Evolutionary conservation across 495 filamentous ascomycete species (phyloP), one percentile per base, ranked within the genome.

Genomic region (Viridothelium virens): DNA sequence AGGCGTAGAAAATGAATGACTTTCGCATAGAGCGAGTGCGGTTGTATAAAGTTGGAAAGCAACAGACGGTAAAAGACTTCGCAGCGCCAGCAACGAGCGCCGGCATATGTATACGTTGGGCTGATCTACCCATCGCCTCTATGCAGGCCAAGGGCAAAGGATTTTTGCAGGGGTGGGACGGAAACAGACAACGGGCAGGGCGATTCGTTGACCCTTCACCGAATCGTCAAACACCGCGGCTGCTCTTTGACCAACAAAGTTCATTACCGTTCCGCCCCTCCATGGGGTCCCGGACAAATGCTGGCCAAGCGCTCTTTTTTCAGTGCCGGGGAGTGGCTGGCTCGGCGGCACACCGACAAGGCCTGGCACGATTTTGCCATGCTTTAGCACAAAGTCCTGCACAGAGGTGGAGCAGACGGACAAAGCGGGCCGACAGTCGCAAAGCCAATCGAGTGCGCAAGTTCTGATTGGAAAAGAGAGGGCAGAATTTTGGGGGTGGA

Each of bases 111-210:
- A 59, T 36, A 25, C 25, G 53, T 18, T 59, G 53, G 53, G 53
- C 25, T 36, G 53, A 59, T 59, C 53, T 59, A 18, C 53, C 11
- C 25, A 53, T 53, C 48, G 48, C 48, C 53, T 59, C 53, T 10
- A 59, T 18, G 48, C 48, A 53, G 48, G 48, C 7, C 53, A 34
- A 34, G 25, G 53, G 53, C 14, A 31, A 36, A 59, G 53, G 53
- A 59, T 59, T 36, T 33, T 11, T 18, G 18, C 11, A 18, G 53
- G 53, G 48, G 53, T 18, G 53, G 25, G 36, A 59, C 53, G 53
- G 53, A 59, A 59, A 59, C 53, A 59, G 53, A 31, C 53, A 59
- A 59, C 31, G 53, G 53, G 53, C 53, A 59, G 18, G n/a, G 48
- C 31, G 5, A 59, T 59, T 59, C 53, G 53, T 59, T 36, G 5